Conservation (phyloP, 345 rosid species). For the Mercurialis annua region DNA sequence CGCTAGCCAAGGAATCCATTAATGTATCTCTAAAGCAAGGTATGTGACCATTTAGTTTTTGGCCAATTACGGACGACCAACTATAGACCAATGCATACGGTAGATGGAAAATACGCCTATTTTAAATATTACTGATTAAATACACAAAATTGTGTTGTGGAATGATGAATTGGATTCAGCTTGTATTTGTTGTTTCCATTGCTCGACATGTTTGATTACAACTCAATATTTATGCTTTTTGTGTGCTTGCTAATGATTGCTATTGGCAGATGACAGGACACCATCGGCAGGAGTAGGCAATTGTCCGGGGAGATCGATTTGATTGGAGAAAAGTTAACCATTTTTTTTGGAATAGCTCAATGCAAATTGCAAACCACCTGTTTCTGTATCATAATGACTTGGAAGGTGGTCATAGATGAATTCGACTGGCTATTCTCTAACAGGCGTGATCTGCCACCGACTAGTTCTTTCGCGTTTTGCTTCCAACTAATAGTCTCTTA, state of each 20-base stretch:
- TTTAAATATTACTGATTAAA: neutral
- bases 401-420: slow-evolving; percentile 33
- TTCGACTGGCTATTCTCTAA: slow-evolving; percentile 32
- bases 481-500: slow-evolving; percentile 11
- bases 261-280: slow-evolving; percentile 36
- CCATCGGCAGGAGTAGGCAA: slow-evolving; percentile 21
- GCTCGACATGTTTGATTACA: neutral
- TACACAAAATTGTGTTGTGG: neutral
- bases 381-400: slow-evolving; percentile 31
- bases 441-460: slow-evolving; percentile 23
- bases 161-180: neutral
- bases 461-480: slow-evolving; percentile 1
- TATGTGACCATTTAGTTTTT: slow-evolving; percentile 17
- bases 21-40: slow-evolving; percentile 38
- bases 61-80: neutral
- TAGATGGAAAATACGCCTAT: neutral
- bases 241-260: slow-evolving; percentile 4
- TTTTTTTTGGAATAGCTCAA: slow-evolving; percentile 15
- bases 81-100: neutral
- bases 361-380: slow-evolving; percentile 15
- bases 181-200: neutral
- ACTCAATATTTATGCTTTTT: neutral
- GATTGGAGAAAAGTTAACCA: slow-evolving; percentile 20
- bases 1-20: slow-evolving; percentile 14
- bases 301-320: slow-evolving; percentile 22